A percentile compares a stretch with the other conserved stretches of the same genome.
Evolutionary conservation across 1,284 basidiomycete genomes (phyloP).

Genomic region (Microbotryomycetes sp.): DNA sequence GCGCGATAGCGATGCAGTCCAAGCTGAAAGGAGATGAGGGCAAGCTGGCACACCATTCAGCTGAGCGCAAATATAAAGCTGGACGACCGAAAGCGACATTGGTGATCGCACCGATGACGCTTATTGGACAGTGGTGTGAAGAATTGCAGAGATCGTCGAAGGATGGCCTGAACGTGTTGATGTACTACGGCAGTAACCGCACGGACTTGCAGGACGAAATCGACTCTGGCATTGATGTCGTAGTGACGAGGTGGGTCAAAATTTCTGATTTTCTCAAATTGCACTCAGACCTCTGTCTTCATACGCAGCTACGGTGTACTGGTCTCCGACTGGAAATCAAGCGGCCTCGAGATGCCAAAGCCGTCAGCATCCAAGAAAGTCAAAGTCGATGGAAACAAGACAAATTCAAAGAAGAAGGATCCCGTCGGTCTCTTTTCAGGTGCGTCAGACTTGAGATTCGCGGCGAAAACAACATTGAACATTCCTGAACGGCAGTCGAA

Average conservation of each 20-base stretch:
- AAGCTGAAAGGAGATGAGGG: neutral
- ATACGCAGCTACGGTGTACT: slow-evolving; percentile 24
- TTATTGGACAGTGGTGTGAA: slow-evolving; percentile 83
- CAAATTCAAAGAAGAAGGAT: neutral
- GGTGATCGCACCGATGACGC: slow-evolving; percentile 85
- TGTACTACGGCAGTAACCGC: slow-evolving; percentile 84
- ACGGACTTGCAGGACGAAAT: slow-evolving; percentile 60
- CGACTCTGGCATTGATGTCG: slow-evolving; percentile 57
- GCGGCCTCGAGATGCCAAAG: slow-evolving; percentile 9
- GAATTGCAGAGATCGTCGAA: slow-evolving; percentile 66
- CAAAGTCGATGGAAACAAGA: neutral
- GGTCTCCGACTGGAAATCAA: slow-evolving; percentile 24
- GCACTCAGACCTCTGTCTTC: too few relatives aligned
- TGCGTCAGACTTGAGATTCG: too few relatives aligned
- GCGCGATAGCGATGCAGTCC: slow-evolving; percentile 42
- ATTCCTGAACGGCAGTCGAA: slow-evolving; percentile 54
- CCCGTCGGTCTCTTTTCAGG: neutral
- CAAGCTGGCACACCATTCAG: slow-evolving; percentile 24
- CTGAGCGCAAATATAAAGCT: slow-evolving; percentile 34
- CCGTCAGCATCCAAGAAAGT: neutral
- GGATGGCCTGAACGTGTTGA: slow-evolving; percentile 56
- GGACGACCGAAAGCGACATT: slow-evolving; percentile 57
- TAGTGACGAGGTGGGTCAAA: slow-evolving; percentile 88
- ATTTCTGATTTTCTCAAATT: too few relatives aligned
- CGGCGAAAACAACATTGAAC: neutral